Evolutionary conservation across 345 rosid genomes (phyloP).

Genomic region (Salix suchowensis): DNA sequence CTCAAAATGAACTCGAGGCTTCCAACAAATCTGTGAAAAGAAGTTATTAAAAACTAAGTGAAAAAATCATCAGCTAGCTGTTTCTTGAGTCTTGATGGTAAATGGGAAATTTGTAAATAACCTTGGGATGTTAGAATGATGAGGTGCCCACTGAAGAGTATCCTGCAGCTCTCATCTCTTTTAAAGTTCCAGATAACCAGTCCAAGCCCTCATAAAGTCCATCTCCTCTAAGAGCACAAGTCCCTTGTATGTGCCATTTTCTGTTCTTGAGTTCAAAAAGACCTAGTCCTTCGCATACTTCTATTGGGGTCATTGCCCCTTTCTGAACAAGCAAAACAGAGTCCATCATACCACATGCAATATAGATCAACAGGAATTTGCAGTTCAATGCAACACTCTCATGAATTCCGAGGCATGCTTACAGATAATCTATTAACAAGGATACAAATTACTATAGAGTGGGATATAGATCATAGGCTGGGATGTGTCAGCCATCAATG

Average conservation of each 20-base stretch:
- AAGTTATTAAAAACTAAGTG: neutral
- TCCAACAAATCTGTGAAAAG: slow-evolving; percentile 4
- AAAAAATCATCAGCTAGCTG: neutral
- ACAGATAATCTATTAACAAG: neutral
- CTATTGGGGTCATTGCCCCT: slow-evolving; percentile 97
- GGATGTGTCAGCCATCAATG: neutral
- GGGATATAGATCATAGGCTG: neutral
- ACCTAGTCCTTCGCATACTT: slow-evolving; percentile 90
- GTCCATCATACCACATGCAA: neutral
- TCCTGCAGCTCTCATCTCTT: slow-evolving; percentile 89
- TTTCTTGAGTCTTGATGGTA: neutral
- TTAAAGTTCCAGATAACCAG: slow-evolving; percentile 78
- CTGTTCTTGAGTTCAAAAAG: slow-evolving; percentile 87
- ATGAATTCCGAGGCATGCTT: neutral
- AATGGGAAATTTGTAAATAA: slow-evolving; percentile 6
- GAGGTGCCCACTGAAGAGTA: slow-evolving; percentile 77
- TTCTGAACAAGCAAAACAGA: slow-evolving; percentile 39
- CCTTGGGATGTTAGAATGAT: slow-evolving; percentile 50
- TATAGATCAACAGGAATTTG: neutral
- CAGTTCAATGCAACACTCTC: neutral
- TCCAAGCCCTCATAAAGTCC: slow-evolving; percentile 98
- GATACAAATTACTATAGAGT: neutral
- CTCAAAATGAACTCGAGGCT: neutral
- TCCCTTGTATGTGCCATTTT: slow-evolving; percentile 99
- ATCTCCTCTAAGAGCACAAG: slow-evolving; percentile 91